Conservation (phyloP, 768 basidiomycete genomes). For the Obba rivulosa region DNA sequence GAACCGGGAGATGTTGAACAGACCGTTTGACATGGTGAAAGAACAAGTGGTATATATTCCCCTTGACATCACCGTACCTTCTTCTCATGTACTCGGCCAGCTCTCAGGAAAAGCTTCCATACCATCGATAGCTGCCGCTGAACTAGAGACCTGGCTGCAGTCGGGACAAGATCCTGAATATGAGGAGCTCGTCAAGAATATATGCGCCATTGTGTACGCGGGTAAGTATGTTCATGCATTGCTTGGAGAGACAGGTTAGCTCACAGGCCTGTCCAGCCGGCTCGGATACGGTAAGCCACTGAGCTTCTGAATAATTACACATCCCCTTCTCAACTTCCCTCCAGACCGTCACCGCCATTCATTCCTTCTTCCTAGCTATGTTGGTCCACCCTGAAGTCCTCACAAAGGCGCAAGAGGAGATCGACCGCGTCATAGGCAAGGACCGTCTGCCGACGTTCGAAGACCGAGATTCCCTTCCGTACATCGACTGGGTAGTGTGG, state of each 20-base stretch:
- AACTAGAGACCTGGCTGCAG: conserved; percentile 1
- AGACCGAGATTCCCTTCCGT: conserved; percentile 22
- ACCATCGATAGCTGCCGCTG: neutral
- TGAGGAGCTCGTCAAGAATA: conserved; percentile 14
- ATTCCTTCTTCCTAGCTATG: conserved; percentile 30
- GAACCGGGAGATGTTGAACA: conserved; percentile 6
- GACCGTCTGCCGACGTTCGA: conserved; percentile 25
- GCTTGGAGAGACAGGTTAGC: too few species aligned
- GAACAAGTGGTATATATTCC: neutral
- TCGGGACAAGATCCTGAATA: conserved; percentile 9
- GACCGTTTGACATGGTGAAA: conserved; percentile 11
- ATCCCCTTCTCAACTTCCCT: neutral
- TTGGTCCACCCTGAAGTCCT: conserved; percentile 26
- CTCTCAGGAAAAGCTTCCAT: neutral
- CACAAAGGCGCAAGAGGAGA: conserved; percentile 29
- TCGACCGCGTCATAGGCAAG: conserved; percentile 33
- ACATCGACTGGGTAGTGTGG: conserved; percentile 25
- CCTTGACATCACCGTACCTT: neutral
- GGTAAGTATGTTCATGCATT: conserved; percentile 6
- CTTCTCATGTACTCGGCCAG: too few species aligned
- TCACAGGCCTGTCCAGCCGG: conserved; percentile 8
- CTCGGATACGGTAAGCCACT: conserved; percentile 13
- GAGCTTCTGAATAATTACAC: neutral
- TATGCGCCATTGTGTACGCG: conserved; percentile 15
- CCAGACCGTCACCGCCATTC: conserved; percentile 16